Evolutionary conservation across 345 rosid species (phyloP).

Genomic region (Salix udensis): DNA sequence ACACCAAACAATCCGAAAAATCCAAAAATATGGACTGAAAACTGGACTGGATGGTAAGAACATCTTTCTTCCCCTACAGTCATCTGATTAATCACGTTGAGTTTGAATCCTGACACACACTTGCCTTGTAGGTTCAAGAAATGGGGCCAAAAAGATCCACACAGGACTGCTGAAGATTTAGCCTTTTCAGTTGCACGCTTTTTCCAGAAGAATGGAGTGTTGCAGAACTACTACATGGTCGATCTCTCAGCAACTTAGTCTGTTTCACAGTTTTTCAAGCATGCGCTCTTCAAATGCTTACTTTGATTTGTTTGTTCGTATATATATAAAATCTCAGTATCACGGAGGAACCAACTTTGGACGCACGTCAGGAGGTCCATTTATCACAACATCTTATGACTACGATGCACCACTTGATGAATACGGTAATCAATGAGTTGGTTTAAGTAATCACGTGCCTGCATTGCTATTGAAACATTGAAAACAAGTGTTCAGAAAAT

Average conservation of each 20-base stretch:
- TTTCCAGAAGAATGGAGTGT: slow-evolving; percentile 10
- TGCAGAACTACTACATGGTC: slow-evolving; percentile 25
- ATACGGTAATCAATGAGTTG: slow-evolving; percentile 6
- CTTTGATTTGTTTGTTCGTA: not conserved
- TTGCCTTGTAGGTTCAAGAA: slow-evolving; percentile 5
- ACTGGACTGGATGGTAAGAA: slow-evolving; percentile 66
- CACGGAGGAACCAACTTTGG: slow-evolving; percentile 24
- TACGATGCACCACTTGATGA: slow-evolving; percentile 17
- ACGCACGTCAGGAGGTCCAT: slow-evolving; percentile 16
- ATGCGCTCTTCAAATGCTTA: no score
- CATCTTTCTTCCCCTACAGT: not conserved
- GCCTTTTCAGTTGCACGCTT: slow-evolving; percentile 15
- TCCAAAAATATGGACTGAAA: slow-evolving; percentile 65
- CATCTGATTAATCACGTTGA: not conserved
- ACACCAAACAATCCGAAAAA: slow-evolving; percentile 6
- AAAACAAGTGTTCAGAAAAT: not conserved
- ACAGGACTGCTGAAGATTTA: slow-evolving; percentile 17
- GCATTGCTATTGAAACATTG: not conserved
- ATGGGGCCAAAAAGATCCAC: slow-evolving; percentile 10
- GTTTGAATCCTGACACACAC: no score
- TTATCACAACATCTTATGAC: slow-evolving; percentile 12
- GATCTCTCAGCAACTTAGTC: no score
- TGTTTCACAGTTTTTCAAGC: no score
- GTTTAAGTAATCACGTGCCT: not conserved
- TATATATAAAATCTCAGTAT: not conserved